These are phyloP conservation scores for Vanilla planifolia DNA, from an alignment of 106 monocot species.

Conservation along the genomic window DNA sequence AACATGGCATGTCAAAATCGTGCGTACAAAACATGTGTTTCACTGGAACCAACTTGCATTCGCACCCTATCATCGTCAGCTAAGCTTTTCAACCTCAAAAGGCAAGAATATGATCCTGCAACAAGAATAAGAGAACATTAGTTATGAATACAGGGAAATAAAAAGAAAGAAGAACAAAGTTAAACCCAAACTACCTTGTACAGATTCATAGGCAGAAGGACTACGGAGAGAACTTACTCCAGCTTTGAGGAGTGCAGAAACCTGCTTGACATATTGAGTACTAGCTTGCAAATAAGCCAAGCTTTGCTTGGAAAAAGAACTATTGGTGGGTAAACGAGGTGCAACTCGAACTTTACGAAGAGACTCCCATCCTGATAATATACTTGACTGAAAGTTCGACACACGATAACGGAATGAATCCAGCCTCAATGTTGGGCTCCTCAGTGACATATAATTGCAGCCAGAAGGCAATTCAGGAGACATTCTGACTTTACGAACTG, in stretches of 20 bases:
- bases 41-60: conserved; percentile 91
- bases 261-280: conserved; percentile 81
- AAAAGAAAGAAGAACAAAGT: not conserved
- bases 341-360: conserved; percentile 57
- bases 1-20: conserved; percentile 1
- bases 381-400: conserved; percentile 66
- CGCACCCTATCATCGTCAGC: conserved; percentile 50
- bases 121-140: not conserved
- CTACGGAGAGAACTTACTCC: conserved; percentile 66
- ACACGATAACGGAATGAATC: conserved; percentile 60
- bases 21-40: conserved; percentile 94
- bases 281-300: conserved; percentile 91
- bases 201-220: conserved; percentile 58
- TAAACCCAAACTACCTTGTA: conserved; percentile 21
- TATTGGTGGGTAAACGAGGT: conserved; percentile 56
- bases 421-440: conserved; percentile 35
- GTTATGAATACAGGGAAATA: not conserved
- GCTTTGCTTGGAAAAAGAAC: conserved; percentile 75
- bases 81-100: conserved; percentile 80
- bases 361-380: conserved; percentile 84
- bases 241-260: conserved; percentile 75
- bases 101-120: conserved; percentile 62
- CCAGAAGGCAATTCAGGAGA: conserved; percentile 75
- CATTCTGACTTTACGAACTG: conserved; percentile 93
- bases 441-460: conserved; percentile 63